A percentile compares a stretch with the other conserved stretches of the same genome.
Evolutionary conservation across 2,329 filamentous ascomycete genomes (phyloP).

Genomic region (Plenodomus tracheiphilus): DNA sequence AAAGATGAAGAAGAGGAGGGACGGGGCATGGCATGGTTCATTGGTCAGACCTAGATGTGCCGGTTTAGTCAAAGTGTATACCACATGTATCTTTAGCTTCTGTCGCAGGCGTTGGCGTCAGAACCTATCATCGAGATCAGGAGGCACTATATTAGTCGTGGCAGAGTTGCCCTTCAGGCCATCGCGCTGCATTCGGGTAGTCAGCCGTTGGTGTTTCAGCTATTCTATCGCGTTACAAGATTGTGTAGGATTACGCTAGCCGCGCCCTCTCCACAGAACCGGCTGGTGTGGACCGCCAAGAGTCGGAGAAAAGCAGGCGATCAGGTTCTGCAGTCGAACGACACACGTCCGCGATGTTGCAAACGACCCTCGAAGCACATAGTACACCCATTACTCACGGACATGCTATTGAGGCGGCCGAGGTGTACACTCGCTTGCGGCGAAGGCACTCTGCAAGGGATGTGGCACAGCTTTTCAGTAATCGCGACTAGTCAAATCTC

Average conservation of each 20-base stretch:
- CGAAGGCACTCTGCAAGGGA: neutral
- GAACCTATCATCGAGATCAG: neutral
- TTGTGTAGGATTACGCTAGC: constrained; percentile 19
- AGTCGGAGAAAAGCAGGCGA: neutral
- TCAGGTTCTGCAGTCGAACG: neutral
- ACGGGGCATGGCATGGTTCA: constrained; percentile 31
- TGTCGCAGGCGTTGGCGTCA: neutral
- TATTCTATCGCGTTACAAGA: constrained; percentile 18
- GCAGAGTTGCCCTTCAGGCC: constrained; percentile 4
- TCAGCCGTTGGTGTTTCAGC: constrained; percentile 20
- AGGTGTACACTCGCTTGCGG: neutral
- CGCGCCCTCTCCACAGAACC: neutral
- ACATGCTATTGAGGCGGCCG: neutral
- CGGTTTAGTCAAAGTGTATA: constrained; percentile 5
- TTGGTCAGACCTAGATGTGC: constrained; percentile 15
- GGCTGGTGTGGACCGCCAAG: neutral
- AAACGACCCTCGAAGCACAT: no score
- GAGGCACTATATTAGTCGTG: neutral
- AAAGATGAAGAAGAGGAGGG: constrained; percentile 34
- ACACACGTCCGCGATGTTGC: neutral
- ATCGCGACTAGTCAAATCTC: constrained; percentile 7
- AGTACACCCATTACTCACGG: neutral
- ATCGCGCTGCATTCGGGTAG: constrained; percentile 13
- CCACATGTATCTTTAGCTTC: constrained; percentile 3
- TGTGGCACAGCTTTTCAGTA: neutral